Base-by-base conservation (phyloP, 2,329 filamentous ascomycete genomes). In the Teratosphaeria gauchensis region DNA sequence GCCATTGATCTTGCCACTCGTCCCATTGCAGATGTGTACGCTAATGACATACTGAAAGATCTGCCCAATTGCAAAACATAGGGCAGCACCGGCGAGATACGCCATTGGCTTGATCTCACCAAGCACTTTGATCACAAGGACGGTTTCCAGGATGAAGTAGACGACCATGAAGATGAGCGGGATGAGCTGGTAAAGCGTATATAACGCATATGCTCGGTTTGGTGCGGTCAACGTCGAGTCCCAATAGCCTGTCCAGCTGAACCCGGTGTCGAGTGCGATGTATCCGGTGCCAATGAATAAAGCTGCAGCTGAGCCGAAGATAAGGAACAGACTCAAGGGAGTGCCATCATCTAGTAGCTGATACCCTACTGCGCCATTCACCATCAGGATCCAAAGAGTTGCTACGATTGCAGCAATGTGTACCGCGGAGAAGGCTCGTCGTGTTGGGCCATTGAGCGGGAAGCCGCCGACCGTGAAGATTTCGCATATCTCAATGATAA, bases 21-120 rank as follows among this genome's bases (percentile, higher is more conserved):
- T 89, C 52, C 90, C 90, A 24, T 86, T 80, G 79, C 94, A 99
- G 61, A 99, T 90, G 72, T 96, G 87, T 14, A 86, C 83, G 78
- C 92, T 97, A 74, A 96, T 82, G 59, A 92, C 88, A 73, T 96
- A 99, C 77, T 96, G 90, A 82, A 99, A 99, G 64, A 99, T 83
- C 72, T 99, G 94, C 19, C 91, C 92, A 59, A 95, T 82, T 30
- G 90, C 91, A 72, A 99, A 99, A 16, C 96, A 80, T 2, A 97
- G 66, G 2, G 81, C 86, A 0, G 92, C 91, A 1, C 77, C 81
- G 2, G 79, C 75, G 21, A 97, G 83, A 72, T 94, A 96, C 60
- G 94, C 81, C 90, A 99, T 92, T n/a, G 94, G 94, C 61, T 89
- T 87, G 63, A 82, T 82, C 77, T 99, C 94, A 59, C 91, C 91